phyloP scores from a whole-genome alignment of 179 eudicot genomes.

The Gypsophila paniculata region DNA sequence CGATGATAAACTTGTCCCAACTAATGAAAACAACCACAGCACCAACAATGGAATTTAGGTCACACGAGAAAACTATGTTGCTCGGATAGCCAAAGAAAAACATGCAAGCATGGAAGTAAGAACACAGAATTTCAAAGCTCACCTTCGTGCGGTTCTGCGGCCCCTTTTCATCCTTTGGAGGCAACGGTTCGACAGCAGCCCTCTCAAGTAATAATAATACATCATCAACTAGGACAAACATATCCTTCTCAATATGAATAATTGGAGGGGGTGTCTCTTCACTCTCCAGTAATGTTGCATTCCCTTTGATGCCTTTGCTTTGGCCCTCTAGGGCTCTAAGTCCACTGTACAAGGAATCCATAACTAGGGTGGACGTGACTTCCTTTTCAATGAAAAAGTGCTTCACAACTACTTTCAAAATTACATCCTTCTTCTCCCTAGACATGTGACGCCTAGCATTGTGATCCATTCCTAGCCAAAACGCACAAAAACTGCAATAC shows the following conservation, averaged over 20 bases:
- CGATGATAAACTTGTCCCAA: background rate
- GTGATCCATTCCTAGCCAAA: slow-evolving; percentile 85
- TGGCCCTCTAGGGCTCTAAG: slow-evolving; percentile 83
- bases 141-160: slow-evolving; percentile 97
- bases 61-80: background rate
- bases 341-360: slow-evolving; percentile 97
- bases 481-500: slow-evolving; percentile 63
- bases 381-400: slow-evolving; percentile 90
- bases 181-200: slow-evolving; percentile 86
- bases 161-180: slow-evolving; percentile 96
- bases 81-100: background rate
- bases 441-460: slow-evolving; percentile 65
- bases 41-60: background rate
- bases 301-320: slow-evolving; percentile 54
- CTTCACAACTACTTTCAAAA: slow-evolving; percentile 72
- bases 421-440: slow-evolving; percentile 66
- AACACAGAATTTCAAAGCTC: slow-evolving; percentile 16
- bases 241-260: slow-evolving; percentile 65
- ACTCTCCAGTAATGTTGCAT: slow-evolving; percentile 41
- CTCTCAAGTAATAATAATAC: slow-evolving; percentile 74
- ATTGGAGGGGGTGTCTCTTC: slow-evolving; percentile 67
- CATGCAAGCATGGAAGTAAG: background rate
- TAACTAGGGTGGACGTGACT: slow-evolving; percentile 92
- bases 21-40: background rate
- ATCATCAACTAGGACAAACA: slow-evolving; percentile 83